phyloP scores from a whole-genome alignment of 2,329 filamentous ascomycete genomes.

The Xylaria sp. region DNA sequence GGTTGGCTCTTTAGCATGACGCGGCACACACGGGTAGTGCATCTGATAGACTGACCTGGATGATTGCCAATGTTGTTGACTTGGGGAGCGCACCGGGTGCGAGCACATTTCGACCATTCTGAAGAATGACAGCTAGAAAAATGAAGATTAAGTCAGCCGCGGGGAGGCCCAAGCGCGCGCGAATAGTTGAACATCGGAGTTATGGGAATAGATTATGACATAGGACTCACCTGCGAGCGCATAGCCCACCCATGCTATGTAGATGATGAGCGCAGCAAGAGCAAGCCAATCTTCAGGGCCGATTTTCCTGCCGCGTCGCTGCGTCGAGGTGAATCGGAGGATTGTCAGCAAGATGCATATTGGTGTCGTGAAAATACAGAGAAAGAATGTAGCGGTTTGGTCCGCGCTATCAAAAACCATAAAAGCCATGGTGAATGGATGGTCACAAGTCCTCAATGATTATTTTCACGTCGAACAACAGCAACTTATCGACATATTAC shows the following conservation, averaged over 20 bases:
- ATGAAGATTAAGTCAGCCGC: neutral
- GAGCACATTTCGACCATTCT: constrained; percentile 3
- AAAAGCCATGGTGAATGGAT: neutral
- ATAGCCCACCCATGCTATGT: neutral
- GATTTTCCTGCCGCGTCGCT: constrained; percentile 1
- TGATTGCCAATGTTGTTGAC: neutral
- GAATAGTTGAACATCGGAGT: neutral
- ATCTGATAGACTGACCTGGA: neutral
- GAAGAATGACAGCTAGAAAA: neutral
- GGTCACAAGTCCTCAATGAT: neutral
- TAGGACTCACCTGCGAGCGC: neutral
- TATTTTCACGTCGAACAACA: neutral
- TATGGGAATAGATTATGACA: neutral
- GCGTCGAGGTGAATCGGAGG: constrained; percentile 3
- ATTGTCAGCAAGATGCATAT: constrained; percentile 1
- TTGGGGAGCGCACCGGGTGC: neutral
- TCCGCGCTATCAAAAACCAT: neutral
- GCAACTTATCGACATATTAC: neutral
- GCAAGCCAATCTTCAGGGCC: constrained; percentile 3
- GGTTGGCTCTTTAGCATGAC: neutral
- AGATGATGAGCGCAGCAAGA: neutral
- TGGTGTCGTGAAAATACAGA: neutral
- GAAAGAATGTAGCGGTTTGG: neutral
- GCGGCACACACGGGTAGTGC: neutral
- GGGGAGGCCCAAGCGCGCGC: neutral